A percentile compares a stretch with the other conserved stretches of the same genome.
Conservation (phyloP, 306 rosid species). For the Dalbergia cultrata region DNA sequence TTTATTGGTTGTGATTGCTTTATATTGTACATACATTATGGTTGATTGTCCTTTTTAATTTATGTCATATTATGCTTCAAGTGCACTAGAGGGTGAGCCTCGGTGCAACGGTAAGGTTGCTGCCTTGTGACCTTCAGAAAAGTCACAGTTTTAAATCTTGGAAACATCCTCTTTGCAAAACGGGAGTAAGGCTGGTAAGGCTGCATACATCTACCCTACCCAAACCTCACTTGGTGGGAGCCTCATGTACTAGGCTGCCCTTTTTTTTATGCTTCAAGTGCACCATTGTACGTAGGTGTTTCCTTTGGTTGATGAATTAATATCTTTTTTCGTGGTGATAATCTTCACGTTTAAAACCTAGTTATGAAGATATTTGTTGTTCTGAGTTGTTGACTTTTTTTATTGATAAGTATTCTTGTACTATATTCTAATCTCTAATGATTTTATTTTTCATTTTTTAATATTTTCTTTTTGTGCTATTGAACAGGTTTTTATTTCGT, state of each 20-base stretch:
- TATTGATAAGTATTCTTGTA: not conserved
- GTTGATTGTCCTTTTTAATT: not conserved
- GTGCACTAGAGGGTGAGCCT: no score
- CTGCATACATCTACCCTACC: no score
- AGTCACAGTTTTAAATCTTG: no score
- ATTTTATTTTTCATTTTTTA: conserved; percentile 19
- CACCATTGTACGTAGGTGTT: not conserved
- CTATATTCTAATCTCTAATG: conserved; percentile 28
- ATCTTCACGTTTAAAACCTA: conserved; percentile 7
- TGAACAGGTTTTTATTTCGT: conserved; percentile 87
- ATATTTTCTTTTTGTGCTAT: conserved; percentile 34
- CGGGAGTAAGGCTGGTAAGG: no score
- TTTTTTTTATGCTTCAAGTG: not conserved
- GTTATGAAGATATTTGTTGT: no score
- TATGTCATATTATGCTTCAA: not conserved
- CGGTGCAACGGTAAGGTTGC: no score
- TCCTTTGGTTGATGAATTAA: conserved; percentile 4
- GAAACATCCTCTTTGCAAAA: no score
- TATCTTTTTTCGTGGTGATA: not conserved
- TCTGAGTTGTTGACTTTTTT: not conserved
- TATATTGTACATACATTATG: not conserved
- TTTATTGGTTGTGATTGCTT: conserved; percentile 3
- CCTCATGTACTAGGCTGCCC: no score
- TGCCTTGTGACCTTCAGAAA: no score
- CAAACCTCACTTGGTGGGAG: no score